These are phyloP conservation scores for Endoconidiophora laricicola DNA, from an alignment of 2,329 filamentous ascomycete species.

Conservation along the genomic window DNA sequence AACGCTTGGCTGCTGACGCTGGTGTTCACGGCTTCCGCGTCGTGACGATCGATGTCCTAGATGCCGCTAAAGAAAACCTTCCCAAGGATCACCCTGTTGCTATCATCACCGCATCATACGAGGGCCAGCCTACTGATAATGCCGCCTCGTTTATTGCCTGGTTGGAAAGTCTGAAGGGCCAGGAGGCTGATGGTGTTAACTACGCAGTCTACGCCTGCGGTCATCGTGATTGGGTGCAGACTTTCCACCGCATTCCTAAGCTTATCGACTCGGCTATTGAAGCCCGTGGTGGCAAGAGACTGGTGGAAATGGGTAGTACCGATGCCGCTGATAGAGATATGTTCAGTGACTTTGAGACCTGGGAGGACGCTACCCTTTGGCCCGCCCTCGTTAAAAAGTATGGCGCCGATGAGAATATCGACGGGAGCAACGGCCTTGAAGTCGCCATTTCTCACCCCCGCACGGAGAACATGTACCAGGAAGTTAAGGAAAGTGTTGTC, in stretches of 20 bases:
- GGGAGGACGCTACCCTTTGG: conserved; percentile 43
- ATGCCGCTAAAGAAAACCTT: conserved; percentile 43
- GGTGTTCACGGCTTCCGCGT: conserved; percentile 41
- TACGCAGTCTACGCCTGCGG: conserved; percentile 57
- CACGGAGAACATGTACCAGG: conserved; percentile 41
- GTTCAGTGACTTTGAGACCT: conserved; percentile 49
- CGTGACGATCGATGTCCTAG: conserved; percentile 36
- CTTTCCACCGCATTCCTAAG: conserved; percentile 52
- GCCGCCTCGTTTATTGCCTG: conserved; percentile 51
- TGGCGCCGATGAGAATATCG: conserved; percentile 27
- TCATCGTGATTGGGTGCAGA: conserved; percentile 36
- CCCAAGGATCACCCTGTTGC: conserved; percentile 44
- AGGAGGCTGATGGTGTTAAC: conserved; percentile 36
- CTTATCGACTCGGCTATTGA: conserved; percentile 38
- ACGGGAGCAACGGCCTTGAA: conserved; percentile 17
- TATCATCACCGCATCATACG: conserved; percentile 55
- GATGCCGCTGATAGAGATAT: conserved; percentile 49
- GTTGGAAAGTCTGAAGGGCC: conserved; percentile 37
- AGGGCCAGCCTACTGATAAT: conserved; percentile 59
- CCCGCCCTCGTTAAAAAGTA: conserved; percentile 32
- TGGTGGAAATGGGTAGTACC: conserved; percentile 33
- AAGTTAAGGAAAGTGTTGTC: conserved; percentile 45
- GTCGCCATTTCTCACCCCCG: conserved; percentile 38
- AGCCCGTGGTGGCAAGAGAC: conserved; percentile 20
- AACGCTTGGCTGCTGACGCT: conserved; percentile 44